Conservation (phyloP, 208 protist species). For the Crithidia expoeki region DNA sequence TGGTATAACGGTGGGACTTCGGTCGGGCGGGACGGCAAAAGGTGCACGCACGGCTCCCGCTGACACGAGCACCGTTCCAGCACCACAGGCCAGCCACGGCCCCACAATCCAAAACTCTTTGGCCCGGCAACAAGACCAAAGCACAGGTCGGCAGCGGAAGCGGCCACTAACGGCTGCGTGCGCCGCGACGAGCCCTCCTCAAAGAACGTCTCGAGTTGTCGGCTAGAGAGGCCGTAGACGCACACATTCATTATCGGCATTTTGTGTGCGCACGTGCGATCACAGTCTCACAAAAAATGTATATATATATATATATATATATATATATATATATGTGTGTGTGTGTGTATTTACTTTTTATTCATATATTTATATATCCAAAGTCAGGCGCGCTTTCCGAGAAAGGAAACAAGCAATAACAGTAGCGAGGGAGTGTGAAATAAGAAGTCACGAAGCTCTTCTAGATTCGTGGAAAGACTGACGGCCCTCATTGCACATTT, state of each 20-base stretch:
- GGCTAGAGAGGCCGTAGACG: constrained; percentile 36
- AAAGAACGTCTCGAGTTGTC: constrained; percentile 36
- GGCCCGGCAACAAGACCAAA: constrained; percentile 48
- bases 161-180: constrained; percentile 30
- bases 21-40: background rate
- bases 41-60: constrained; percentile 12
- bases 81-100: constrained; percentile 37
- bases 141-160: constrained; percentile 34
- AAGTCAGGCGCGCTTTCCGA: no score
- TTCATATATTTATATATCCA: no score
- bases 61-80: constrained; percentile 32
- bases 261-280: background rate
- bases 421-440: no score
- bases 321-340: no score
- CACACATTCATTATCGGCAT: constrained; percentile 31
- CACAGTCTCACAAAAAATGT: no score
- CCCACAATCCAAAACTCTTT: constrained; percentile 56
- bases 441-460: no score
- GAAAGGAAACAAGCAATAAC: no score
- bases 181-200: constrained; percentile 19
- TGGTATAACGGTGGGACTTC: constrained; percentile 11
- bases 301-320: no score
- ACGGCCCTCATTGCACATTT: no score
- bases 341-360: background rate
- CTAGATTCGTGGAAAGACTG: no score